Conservation (phyloP, 169 alveolate genomes). For the Amoebophrya sp. region DNA sequence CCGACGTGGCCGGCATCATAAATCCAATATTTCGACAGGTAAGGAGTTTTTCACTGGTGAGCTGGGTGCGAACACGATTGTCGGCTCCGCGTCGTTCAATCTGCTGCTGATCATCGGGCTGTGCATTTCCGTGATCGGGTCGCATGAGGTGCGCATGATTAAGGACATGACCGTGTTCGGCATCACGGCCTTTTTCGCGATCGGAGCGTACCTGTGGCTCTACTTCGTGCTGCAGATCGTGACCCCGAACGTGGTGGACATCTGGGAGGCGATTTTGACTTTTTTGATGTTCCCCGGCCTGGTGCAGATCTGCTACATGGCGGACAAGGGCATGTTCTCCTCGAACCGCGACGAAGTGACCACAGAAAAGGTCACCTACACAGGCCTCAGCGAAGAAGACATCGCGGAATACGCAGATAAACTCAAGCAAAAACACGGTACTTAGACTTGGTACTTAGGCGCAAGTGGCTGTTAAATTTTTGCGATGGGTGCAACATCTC, state of each 20-base stretch:
- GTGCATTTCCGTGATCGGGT: constrained; percentile 15
- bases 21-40: no score
- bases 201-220: constrained; percentile 15
- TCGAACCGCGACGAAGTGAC: background rate
- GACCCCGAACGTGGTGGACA: constrained; percentile 16
- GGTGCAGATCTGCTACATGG: background rate
- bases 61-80: constrained; percentile 38
- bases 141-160: background rate
- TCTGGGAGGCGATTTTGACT: constrained; percentile 14
- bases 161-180: constrained; percentile 13
- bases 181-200: constrained; percentile 11
- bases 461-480: no score
- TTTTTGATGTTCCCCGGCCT: background rate
- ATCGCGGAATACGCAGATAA: background rate
- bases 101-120: constrained; percentile 32
- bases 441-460: no score
- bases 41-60: constrained; percentile 26
- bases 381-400: background rate
- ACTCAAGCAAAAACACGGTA: background rate
- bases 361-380: background rate
- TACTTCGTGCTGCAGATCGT: constrained; percentile 1
- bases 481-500: no score
- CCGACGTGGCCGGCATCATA: no score
- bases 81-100: constrained; percentile 46
- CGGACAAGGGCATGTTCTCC: constrained; percentile 1